Base-by-base conservation (phyloP, 345 rosid genomes). In the Brassica napus region DNA sequence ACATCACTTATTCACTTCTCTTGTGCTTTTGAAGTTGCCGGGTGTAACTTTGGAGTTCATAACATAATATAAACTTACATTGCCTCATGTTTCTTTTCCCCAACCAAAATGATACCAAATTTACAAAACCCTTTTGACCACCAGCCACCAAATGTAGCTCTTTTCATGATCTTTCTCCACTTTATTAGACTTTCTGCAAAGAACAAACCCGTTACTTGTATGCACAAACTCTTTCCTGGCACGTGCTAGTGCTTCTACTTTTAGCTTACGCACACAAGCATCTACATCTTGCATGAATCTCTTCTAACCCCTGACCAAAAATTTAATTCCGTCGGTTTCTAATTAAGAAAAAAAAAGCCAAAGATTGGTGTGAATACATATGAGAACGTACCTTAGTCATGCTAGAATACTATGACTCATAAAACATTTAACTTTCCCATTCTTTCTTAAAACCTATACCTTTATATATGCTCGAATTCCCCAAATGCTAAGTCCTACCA, bases 401-500 rank as follows among this genome's bases (percentile, higher is more conserved):
- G 49, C 49, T 11, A 42, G 49, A 49, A 74, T 7, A 37, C 49
- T 26, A 59, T 73, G 39, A 62, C 23, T 69, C 68, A 49, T 70
- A 7, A 23, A 58, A 12, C 49, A 16, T 28, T 42, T 10, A 65
- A 18, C 67, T 58, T 32, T 4, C 35, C 35, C 35, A 32, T 32
- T 32, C 35, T 32, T 32, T 32, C 44, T 37, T 37, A 21, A 21
- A 62, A 39, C 63, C 68, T 47, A 6, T 37, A 58, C 1, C 18
- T 35, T 79, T 80, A 75, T 75, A 80, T 30, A 80, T 30, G 70
- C 72, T 55, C 70, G 32, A 70, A 58, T 23, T 21, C 76, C 30
- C 31, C 16, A 32, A 31, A 65, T 64, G 72, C 42, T 57, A 80
- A 75, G 68, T 75, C 83, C 76, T 80, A 72, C 73, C 76, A 70